Evolutionary conservation across 805 yeast genomes (phyloP), one percentile per base, ranked within the genome.

Genomic region (Saccharomycopsis guyanensis): DNA sequence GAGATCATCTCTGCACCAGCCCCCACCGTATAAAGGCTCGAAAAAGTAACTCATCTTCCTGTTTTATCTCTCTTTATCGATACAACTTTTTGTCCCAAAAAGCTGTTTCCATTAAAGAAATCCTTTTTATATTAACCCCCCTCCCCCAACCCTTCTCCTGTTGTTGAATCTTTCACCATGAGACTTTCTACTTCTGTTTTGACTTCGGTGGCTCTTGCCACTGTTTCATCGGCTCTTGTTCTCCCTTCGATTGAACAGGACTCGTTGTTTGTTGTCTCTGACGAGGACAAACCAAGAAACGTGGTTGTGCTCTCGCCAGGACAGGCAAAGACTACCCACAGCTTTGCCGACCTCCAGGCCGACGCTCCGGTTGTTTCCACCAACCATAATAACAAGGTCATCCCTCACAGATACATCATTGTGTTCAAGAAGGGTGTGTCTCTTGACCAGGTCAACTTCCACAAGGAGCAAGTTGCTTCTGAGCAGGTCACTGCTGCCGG

Each of bases 381-480:
- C 10, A 10, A 6, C 74, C 73, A 42, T 57, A 61, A 10, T 62
- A 69, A 43, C 72, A 75, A 48, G 54, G 29, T 73, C 39, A 75
- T 83, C 56, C 81, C 88, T 32, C 73, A 83, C 68, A 80, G 82
- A 58, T 93, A 87, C 70, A 89, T 93, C 54, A 69, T 93, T 56
- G 88, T 89, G 42, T 80, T 91, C 69, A 88, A 87, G 70, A 75
- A 77, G 45, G 76, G 69, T 44, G 70, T 79, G 29, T 58, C 73
- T 19, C 64, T 72, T 22, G 76, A 76, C 32, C 76, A 75, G 50
- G 68, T 75, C 27, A 67, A 69, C 35, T 73, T 77, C 71, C 96
- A 89, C 69, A 72, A 73, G 59, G 74, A 76, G 59, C 73, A 83
- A 79, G 75, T 86, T 51, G 65, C 72, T 25, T 70, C 72, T 46